phyloP scores from a whole-genome alignment of 163 green algal species.

The Chlorella variabilis region DNA sequence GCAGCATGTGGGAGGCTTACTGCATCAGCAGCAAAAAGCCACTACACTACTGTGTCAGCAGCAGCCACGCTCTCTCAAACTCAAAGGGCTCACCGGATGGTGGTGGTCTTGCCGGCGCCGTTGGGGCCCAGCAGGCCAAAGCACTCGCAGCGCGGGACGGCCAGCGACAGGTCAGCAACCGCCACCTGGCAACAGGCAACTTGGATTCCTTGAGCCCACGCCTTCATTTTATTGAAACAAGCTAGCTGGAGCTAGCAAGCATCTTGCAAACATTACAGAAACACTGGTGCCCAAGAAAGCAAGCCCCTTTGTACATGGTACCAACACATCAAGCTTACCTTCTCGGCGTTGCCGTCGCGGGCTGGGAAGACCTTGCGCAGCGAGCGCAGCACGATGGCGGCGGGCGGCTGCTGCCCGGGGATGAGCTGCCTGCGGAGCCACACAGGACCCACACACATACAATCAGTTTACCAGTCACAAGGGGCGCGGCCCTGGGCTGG shows the following conservation, averaged over 20 bases:
- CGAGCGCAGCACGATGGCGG: slow-evolving; percentile 72
- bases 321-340: too few relatives aligned
- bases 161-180: slow-evolving; percentile 80
- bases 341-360: slow-evolving; percentile 26
- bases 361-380: slow-evolving; percentile 85
- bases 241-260: too few relatives aligned
- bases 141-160: slow-evolving; percentile 83
- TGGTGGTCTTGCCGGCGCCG: slow-evolving; percentile 92
- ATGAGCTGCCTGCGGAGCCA: slow-evolving; percentile 1
- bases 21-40: too few relatives aligned
- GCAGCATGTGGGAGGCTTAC: too few relatives aligned
- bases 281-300: too few relatives aligned
- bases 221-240: too few relatives aligned
- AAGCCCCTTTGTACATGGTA: too few relatives aligned
- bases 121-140: slow-evolving; percentile 91
- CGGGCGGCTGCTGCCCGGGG: background rate
- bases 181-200: slow-evolving; percentile 8
- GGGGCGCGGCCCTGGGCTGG: background rate
- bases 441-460: too few relatives aligned
- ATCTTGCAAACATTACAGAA: too few relatives aligned
- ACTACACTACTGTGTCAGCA: background rate
- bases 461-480: too few relatives aligned
- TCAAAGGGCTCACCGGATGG: slow-evolving; percentile 72
- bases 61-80: too few relatives aligned
- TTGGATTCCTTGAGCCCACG: too few relatives aligned